These are phyloP conservation scores for Picea abies DNA, from an alignment of 83 land plant species.

Conservation along the genomic window DNA sequence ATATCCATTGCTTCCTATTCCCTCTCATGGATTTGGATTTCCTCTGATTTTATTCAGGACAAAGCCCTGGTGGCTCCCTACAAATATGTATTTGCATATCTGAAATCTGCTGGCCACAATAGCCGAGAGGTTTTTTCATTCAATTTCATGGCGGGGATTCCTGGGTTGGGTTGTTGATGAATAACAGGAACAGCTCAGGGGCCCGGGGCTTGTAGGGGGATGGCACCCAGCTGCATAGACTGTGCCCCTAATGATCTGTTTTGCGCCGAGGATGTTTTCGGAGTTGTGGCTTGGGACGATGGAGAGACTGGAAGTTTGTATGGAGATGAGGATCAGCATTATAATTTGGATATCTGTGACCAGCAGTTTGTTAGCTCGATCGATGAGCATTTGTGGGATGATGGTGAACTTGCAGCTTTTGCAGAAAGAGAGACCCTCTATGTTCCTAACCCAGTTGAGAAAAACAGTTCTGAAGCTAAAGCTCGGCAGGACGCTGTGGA, in stretches of 20 bases:
- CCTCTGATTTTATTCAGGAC: not conserved
- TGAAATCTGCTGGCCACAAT: not conserved
- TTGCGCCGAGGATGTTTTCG: slow-evolving; percentile 10
- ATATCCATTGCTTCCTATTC: not conserved
- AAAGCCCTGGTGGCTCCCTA: not conserved
- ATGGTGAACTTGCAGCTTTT: slow-evolving; percentile 4
- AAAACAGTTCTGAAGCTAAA: slow-evolving; percentile 4
- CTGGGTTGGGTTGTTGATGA: slow-evolving; percentile 3
- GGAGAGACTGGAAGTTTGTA: not conserved
- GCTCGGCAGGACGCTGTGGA: slow-evolving; percentile 19
- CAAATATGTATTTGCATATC: not conserved
- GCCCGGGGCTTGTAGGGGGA: not conserved
- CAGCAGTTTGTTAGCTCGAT: not conserved
- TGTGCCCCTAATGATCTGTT: slow-evolving; percentile 1
- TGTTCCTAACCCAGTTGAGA: slow-evolving; percentile 12
- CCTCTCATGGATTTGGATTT: not conserved
- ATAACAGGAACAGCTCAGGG: slow-evolving; percentile 1
- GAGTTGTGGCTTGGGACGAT: not conserved
- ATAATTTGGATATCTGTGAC: not conserved
- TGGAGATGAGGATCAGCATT: slow-evolving; percentile 4
- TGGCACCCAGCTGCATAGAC: slow-evolving; percentile 14
- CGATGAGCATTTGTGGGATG: slow-evolving; percentile 4
- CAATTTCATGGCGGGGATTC: slow-evolving; percentile 5
- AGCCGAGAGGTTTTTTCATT: not conserved
- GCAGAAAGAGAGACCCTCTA: slow-evolving; percentile 7